Base-by-base conservation (phyloP, 257 asterid species). In the Asclepias syriaca region DNA sequence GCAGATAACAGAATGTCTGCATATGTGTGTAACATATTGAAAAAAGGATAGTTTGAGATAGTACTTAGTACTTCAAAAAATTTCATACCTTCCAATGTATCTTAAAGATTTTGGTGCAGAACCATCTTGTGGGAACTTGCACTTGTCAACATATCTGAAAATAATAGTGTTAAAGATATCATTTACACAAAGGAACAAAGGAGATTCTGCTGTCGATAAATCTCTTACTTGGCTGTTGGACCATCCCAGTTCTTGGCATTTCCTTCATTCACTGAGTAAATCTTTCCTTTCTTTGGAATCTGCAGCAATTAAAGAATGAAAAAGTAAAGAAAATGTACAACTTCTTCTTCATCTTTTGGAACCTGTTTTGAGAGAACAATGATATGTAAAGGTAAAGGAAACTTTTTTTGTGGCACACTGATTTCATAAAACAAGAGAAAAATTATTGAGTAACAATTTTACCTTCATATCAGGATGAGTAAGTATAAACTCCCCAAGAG, bases 391-490 rank as follows among this genome's bases (percentile, higher is more conserved):
- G 27, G 21, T 43, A 43, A 8, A 13, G 27, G 27, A 70, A 21
- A 45, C 57, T 21, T 40, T n/a, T n/a, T n/a, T n/a, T n/a, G n/a
- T n/a, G n/a, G 61, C 32, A 11, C 5, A 37, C 45, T 22, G 32
- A 57, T 71, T 72, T 27, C 29, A 56, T 9, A 13, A 27, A 67
- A 55, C 6, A 13, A 34, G 39, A 32, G 9, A 57, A 56, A 19
- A 24, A 64, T 14, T 18, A 24, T 57, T 40, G 49, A 71, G 71
- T 54, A 58, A 67, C 68, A 66, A 46, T 6, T 14, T 58, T 76
- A 94, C 98, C 98, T 88, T 89, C 51, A 94, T 90, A 79, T 91
- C 84, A n/a, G 99, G 88, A 85, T 94, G 99, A 77, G 99, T 94
- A 81, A 92, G 71, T 75, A 95, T 90, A 89, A 95, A 95, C 79